Evolutionary conservation across 371 early-diverging fungal genomes (phyloP).

Genomic region (Mucor plumbeus): DNA sequence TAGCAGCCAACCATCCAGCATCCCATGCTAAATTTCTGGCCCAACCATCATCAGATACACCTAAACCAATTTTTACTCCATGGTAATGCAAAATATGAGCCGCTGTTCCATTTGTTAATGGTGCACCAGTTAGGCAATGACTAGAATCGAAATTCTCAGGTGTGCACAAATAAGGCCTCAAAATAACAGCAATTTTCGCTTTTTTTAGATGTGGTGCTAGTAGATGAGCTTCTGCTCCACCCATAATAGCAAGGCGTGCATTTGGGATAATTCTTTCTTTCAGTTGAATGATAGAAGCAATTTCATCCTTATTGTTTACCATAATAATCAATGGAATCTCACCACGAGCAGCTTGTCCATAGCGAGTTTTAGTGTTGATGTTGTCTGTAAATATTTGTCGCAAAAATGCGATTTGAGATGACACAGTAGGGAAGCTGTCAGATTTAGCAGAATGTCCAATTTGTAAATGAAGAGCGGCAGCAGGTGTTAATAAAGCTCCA

Average conservation of each 20-base stretch:
- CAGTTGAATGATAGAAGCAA: constrained; percentile 66
- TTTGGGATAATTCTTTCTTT: constrained; percentile 54
- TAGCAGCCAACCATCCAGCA: constrained; percentile 71
- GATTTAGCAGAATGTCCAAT: constrained; percentile 60
- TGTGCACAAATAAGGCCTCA: constrained; percentile 70
- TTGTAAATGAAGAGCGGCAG: constrained; percentile 67
- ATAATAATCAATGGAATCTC: constrained; percentile 65
- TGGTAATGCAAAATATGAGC: constrained; percentile 63
- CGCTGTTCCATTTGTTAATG: constrained; percentile 61
- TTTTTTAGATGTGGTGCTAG: constrained; percentile 67
- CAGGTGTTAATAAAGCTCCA: constrained; percentile 35
- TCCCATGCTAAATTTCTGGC: constrained; percentile 77
- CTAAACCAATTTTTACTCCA: constrained; percentile 71
- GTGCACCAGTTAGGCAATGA: constrained; percentile 69
- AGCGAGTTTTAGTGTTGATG: constrained; percentile 25
- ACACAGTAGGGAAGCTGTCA: constrained; percentile 57
- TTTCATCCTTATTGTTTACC: constrained; percentile 74
- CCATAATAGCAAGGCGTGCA: constrained; percentile 52
- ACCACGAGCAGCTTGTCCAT: constrained; percentile 60
- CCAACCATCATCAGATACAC: constrained; percentile 60
- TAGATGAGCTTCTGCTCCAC: constrained; percentile 76
- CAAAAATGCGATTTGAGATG: constrained; percentile 68
- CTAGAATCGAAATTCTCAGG: constrained; percentile 69
- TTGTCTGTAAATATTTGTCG: constrained; percentile 51
- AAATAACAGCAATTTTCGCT: constrained; percentile 67